These are phyloP conservation scores for Colletotrichum siamense DNA, from an alignment of 2,329 filamentous ascomycete species.

Conservation along the genomic window DNA sequence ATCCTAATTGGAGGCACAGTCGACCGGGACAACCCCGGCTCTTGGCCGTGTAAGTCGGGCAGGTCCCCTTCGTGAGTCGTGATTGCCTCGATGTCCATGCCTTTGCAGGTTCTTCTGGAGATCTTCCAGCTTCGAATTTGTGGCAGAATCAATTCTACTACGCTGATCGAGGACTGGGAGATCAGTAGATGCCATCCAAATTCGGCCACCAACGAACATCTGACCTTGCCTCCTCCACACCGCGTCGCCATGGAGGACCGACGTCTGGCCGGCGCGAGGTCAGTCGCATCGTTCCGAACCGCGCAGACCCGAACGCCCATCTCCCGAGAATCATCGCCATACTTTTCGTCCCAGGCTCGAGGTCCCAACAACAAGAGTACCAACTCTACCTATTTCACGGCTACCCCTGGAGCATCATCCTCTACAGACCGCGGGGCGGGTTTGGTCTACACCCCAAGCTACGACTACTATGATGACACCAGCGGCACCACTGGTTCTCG, in stretches of 20 bases:
- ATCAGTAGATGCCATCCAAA: background rate
- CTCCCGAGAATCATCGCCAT: background rate
- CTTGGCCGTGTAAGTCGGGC: slow-evolving; percentile 10
- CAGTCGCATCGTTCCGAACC: background rate
- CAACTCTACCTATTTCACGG: background rate
- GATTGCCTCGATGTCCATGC: background rate
- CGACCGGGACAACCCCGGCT: slow-evolving; percentile 8
- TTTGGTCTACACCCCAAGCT: background rate
- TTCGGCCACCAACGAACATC: background rate
- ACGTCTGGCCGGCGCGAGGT: background rate
- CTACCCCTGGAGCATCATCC: background rate
- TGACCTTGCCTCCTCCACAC: background rate
- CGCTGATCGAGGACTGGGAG: background rate
- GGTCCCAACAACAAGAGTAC: background rate
- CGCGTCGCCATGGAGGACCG: background rate
- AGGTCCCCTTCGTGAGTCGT: background rate
- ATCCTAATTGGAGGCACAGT: background rate
- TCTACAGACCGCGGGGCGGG: background rate
- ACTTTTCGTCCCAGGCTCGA: background rate
- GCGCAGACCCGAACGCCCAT: background rate
- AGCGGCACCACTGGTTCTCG: background rate
- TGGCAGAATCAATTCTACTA: background rate
- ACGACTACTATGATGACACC: background rate
- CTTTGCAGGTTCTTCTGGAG: background rate
- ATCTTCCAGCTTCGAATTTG: background rate